A percentile compares a stretch with the other conserved stretches of the same genome.
These are phyloP conservation scores for Sabuloglossum arenarium DNA, from an alignment of 495 filamentous ascomycete species.

Conservation along the genomic window DNA sequence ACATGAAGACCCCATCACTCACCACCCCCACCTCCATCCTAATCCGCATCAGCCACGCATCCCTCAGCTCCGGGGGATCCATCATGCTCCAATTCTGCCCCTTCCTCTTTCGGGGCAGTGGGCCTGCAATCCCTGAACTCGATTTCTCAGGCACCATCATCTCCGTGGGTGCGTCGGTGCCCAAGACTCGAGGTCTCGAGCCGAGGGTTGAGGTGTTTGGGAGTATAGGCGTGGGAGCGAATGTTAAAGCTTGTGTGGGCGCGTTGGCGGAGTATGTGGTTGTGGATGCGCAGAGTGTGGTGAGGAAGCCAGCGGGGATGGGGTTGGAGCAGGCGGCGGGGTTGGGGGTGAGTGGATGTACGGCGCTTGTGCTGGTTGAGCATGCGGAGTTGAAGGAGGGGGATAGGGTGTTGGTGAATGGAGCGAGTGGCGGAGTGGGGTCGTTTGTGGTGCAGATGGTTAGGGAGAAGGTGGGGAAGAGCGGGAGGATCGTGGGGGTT, in stretches of 20 bases:
- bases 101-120: conserved; percentile 13
- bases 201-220: conserved; percentile 17
- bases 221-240: conserved; percentile 11
- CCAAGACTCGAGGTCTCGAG: conserved; percentile 5
- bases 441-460: conserved; percentile 20
- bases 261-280: conserved; percentile 18
- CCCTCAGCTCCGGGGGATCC: conserved; percentile 22
- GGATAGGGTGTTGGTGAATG: conserved; percentile 19
- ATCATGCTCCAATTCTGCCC: conserved; percentile 18
- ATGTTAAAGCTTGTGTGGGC: conserved; percentile 14
- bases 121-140: conserved; percentile 19
- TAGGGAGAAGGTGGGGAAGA: conserved; percentile 13
- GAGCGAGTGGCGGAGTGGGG: conserved; percentile 22
- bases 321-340: conserved; percentile 14
- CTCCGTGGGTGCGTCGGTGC: conserved; percentile 8
- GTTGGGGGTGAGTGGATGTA: conserved; percentile 16
- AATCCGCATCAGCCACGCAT: conserved; percentile 17
- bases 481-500: conserved; percentile 19
- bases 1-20: conserved; percentile 7
- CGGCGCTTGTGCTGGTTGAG: conserved; percentile 15
- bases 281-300: conserved; percentile 12
- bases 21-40: conserved; percentile 14
- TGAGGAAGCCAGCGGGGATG: conserved; percentile 10
- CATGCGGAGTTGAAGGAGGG: conserved; percentile 11
- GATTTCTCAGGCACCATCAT: conserved; percentile 23